Conservation (phyloP, 345 rosid genomes). For the Draba incana region DNA sequence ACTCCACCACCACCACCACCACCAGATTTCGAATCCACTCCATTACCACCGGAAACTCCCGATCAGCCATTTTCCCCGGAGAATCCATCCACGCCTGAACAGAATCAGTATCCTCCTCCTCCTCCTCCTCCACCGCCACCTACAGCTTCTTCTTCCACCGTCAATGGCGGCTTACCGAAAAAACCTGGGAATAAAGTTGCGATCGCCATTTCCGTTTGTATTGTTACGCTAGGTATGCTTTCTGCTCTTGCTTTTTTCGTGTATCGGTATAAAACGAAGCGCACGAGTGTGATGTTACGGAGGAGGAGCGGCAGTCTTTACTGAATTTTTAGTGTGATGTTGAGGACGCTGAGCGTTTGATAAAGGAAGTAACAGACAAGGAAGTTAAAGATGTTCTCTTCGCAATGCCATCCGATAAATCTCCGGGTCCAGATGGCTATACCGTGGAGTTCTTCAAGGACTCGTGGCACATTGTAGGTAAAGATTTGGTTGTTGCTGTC, state of each 20-base stretch:
- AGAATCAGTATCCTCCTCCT: conserved; percentile 54
- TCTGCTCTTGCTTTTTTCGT: conserved; percentile 88
- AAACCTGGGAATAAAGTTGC: conserved; percentile 83
- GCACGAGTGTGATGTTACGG: conserved; percentile 55
- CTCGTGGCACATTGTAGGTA: too few relatives aligned
- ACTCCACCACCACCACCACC: conserved; percentile 67
- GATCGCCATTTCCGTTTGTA: conserved; percentile 83
- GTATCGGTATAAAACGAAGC: conserved; percentile 72
- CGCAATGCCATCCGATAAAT: too few relatives aligned
- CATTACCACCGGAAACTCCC: conserved; percentile 60
- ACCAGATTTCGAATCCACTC: conserved; percentile 41
- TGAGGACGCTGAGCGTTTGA: too few relatives aligned
- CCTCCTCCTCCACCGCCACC: conserved; percentile 39
- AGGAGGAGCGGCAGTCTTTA: too few relatives aligned
- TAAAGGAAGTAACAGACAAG: too few relatives aligned
- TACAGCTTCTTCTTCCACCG: conserved; percentile 32
- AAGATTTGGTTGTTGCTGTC: too few relatives aligned
- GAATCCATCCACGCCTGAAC: conserved; percentile 65
- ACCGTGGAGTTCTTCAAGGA: too few relatives aligned
- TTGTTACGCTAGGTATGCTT: conserved; percentile 92
- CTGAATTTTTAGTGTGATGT: too few relatives aligned
- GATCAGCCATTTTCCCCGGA: conserved; percentile 94
- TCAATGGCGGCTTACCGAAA: conserved; percentile 63
- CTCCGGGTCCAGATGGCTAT: too few relatives aligned
- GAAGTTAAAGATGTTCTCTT: too few relatives aligned